A percentile compares a stretch with the other conserved stretches of the same genome.
phyloP scores from a whole-genome alignment of 2,329 filamentous ascomycete genomes.

The Diaporthe sp. region DNA sequence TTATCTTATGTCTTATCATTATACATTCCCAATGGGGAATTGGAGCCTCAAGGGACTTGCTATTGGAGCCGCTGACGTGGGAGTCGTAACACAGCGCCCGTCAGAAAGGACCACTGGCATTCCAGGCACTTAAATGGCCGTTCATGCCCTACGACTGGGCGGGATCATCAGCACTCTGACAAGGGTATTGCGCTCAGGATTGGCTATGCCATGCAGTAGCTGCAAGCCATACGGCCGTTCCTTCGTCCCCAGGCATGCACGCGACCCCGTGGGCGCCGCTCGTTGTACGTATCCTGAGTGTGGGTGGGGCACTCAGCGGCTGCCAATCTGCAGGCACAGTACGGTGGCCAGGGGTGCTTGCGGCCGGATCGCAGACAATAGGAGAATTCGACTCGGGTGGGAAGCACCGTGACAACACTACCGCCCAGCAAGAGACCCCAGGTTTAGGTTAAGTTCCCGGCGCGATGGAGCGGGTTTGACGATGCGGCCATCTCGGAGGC shows the following conservation, averaged over 20 bases:
- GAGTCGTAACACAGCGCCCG: not conserved
- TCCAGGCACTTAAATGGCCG: not conserved
- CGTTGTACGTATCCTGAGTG: too few species aligned
- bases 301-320: too few species aligned
- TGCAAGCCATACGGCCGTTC: too few species aligned
- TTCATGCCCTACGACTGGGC: too few species aligned
- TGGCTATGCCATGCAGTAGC: too few species aligned
- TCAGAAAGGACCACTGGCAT: not conserved
- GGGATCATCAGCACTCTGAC: not conserved
- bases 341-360: too few species aligned
- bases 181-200: too few species aligned
- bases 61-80: not conserved
- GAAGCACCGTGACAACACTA: not conserved
- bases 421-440: not conserved
- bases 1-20: not conserved
- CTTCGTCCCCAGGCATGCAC: too few species aligned
- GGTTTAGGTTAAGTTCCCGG: constrained; percentile 15
- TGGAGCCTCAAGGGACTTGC: not conserved
- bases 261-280: too few species aligned
- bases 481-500: constrained; percentile 33
- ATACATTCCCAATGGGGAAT: not conserved
- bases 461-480: constrained; percentile 16
- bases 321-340: too few species aligned
- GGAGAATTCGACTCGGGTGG: not conserved
- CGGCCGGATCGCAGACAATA: constrained; percentile 27